Base-by-base conservation (phyloP, 208 protist species). In the Leishmania tropica region DNA sequence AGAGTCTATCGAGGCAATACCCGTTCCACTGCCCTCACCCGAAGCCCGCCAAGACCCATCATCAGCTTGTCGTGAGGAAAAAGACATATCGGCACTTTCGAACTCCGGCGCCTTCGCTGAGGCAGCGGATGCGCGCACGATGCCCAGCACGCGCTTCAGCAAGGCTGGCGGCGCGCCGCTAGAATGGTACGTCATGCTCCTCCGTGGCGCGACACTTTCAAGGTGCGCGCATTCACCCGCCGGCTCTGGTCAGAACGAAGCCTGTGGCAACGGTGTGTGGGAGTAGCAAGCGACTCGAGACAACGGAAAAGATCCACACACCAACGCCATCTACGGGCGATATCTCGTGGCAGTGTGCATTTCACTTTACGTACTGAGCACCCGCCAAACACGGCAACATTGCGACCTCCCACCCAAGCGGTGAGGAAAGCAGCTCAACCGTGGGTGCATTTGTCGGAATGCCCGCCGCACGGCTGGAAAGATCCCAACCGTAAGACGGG, bases 131-230 rank as follows among this genome's bases (percentile, higher is more conserved):
- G 40, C 58, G 31, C 37, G 40, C 37, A 47, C 24, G 64, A 10
- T 42, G 10, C n/a, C 0, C 80, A 35, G 60, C 40, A 73, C 75
- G 62, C 74, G 35, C 28, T 51, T 28, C 71, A 45, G 54, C 48
- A 60, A 58, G 47, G 13, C 35, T 11, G 6, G 28, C 7, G 64
- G 78, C 74, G 45, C 74, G n/a, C 80, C 80, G 51, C 80, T 79
- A 51, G 74, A 60, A 8, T 62, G 54, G 35, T 1, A 56, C 3
- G 40, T 75, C 71, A 28, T 7, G 40, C 24, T 51, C 31, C 8
- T 74, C 8, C 40, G 68, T 40, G 35, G 4, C 60, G 28, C 37
- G 0, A 19, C 37, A n/a, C 40, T 37, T 28, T 35, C 60, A 37
- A 28, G 60, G 11, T 8, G 7, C 28, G 6, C 2, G 67, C 4